A percentile compares a stretch with the other conserved stretches of the same genome.
These are phyloP conservation scores for Fusarium sp. DNA, from an alignment of 2,329 filamentous ascomycete species.

Conservation along the genomic window DNA sequence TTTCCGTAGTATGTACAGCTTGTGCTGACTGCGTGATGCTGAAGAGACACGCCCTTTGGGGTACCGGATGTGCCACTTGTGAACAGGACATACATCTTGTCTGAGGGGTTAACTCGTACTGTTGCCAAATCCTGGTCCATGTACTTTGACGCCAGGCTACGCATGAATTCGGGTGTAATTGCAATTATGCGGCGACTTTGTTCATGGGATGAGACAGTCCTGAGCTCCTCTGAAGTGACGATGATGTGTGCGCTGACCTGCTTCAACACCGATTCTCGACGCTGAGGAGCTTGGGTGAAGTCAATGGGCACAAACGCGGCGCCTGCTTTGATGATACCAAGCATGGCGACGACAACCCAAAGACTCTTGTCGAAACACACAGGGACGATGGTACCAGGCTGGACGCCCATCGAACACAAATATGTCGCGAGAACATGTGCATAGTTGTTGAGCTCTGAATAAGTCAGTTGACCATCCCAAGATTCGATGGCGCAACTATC, in stretches of 20 bases:
- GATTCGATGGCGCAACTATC: constrained; percentile 41
- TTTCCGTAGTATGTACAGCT: constrained; percentile 11
- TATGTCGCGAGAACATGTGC: constrained; percentile 51
- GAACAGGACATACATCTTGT: constrained; percentile 39
- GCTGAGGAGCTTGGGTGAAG: constrained; percentile 16
- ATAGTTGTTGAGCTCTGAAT: constrained; percentile 52
- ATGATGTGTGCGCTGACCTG: not conserved
- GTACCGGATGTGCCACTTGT: constrained; percentile 43
- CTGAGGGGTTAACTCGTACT: not conserved
- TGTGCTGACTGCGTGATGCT: constrained; percentile 29
- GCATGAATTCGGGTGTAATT: not conserved
- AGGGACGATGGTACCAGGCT: constrained; percentile 34
- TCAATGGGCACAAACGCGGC: constrained; percentile 38
- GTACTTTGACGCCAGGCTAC: not conserved
- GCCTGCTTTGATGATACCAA: constrained; percentile 42
- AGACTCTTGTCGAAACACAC: constrained; percentile 43
- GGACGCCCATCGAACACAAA: constrained; percentile 48
- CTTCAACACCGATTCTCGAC: constrained; percentile 11
- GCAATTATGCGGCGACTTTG: not conserved
- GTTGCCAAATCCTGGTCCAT: not conserved
- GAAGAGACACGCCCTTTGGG: constrained; percentile 40
- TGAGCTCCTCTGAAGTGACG: not conserved
- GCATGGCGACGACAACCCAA: constrained; percentile 40
- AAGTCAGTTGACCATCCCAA: constrained; percentile 51
- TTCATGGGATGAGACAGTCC: not conserved